Conservation (phyloP, 2,329 filamentous ascomycete genomes). For the Arthroderma sp. region DNA sequence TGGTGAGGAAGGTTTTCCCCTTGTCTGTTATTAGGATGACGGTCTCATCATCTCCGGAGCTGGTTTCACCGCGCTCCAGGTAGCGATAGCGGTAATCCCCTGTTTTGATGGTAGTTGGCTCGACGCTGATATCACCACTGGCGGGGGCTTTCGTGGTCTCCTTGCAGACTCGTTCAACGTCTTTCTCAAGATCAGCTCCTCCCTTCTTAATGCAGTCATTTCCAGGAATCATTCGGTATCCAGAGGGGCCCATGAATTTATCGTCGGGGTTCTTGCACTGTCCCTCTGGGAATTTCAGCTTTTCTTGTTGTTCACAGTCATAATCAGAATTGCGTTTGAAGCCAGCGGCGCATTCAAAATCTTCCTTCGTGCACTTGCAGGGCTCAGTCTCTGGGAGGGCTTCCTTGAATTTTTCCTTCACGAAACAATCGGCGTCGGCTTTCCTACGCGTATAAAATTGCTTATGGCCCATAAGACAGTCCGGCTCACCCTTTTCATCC, state of each 20-base stretch:
- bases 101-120: constrained; percentile 51
- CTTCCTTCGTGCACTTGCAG: constrained; percentile 69
- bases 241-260: constrained; percentile 73
- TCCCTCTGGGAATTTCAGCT: constrained; percentile 55
- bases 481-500: constrained; percentile 66
- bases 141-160: constrained; percentile 46
- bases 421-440: constrained; percentile 76
- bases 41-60: constrained; percentile 58
- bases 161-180: constrained; percentile 64
- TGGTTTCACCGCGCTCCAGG: constrained; percentile 61
- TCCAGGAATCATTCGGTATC: constrained; percentile 83
- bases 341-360: constrained; percentile 96
- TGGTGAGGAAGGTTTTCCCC: constrained; percentile 57
- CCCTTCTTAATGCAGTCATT: constrained; percentile 55
- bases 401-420: constrained; percentile 75
- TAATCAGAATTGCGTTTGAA: constrained; percentile 55
- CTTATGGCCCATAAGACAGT: constrained; percentile 91
- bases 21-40: constrained; percentile 49
- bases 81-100: constrained; percentile 55
- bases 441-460: constrained; percentile 79
- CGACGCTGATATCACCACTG: constrained; percentile 53
- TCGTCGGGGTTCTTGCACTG: constrained; percentile 60
- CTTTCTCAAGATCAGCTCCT: constrained; percentile 55
- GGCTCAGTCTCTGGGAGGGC: constrained; percentile 55
- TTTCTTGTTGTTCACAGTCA: constrained; percentile 54